A percentile compares a stretch with the other conserved stretches of the same genome.
phyloP scores from a whole-genome alignment of 495 filamentous ascomycete genomes.

The Penicillium roqueforti region DNA sequence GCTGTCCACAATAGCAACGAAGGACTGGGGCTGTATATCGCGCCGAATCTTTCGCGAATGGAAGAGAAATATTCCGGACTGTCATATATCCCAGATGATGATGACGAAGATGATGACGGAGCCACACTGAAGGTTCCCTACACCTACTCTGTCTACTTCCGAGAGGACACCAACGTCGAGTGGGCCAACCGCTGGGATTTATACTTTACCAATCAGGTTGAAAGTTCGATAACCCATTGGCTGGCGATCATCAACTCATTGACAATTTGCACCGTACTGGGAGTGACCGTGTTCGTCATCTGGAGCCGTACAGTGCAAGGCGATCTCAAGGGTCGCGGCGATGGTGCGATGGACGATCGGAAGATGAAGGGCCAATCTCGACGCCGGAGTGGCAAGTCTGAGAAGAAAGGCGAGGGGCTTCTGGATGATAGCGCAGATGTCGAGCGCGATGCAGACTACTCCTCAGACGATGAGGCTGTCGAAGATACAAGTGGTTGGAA shows the following conservation, averaged over 20 bases:
- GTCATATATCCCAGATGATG: constrained; percentile 53
- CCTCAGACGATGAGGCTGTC: constrained; percentile 70
- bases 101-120: constrained; percentile 59
- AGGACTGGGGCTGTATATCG: constrained; percentile 64
- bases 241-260: constrained; percentile 88
- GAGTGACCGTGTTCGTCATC: constrained; percentile 81
- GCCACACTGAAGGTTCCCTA: constrained; percentile 76
- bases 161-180: constrained; percentile 76
- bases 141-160: constrained; percentile 90
- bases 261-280: constrained; percentile 78
- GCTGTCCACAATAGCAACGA: constrained; percentile 58
- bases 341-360: constrained; percentile 62
- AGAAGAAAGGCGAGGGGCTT: constrained; percentile 56
- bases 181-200: constrained; percentile 89
- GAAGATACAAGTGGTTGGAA: constrained; percentile 95
- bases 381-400: constrained; percentile 45
- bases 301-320: constrained; percentile 75
- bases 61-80: constrained; percentile 55
- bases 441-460: constrained; percentile 58
- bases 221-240: constrained; percentile 84
- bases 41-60: constrained; percentile 55
- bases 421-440: constrained; percentile 61
- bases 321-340: constrained; percentile 71
- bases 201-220: constrained; percentile 89
- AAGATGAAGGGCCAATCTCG: constrained; percentile 54